Percentiles rank a stretch among this genome's conserved stretches.
Evolutionary conservation across 2,329 filamentous ascomycete genomes (phyloP).

Genomic region (Leptodontidium sp.): DNA sequence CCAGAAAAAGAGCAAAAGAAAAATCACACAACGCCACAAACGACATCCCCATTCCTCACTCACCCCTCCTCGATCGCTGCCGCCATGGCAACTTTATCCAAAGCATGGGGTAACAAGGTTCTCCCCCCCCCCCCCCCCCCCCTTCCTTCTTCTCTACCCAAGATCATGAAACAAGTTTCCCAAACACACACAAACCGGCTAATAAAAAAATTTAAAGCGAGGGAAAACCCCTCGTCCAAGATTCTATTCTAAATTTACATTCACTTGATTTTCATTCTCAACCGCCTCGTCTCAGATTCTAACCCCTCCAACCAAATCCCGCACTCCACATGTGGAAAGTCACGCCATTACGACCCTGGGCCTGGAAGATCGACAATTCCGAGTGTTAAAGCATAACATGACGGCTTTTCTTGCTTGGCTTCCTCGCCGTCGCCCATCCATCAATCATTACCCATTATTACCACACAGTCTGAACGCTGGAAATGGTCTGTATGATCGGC

Average conservation of each 20-base stretch:
- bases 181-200: slow-evolving; percentile 10
- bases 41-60: neutral
- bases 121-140: neutral
- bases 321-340: neutral
- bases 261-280: slow-evolving; percentile 1
- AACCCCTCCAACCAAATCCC: neutral
- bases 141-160: neutral
- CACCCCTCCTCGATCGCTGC: neutral
- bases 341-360: slow-evolving; percentile 11
- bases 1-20: neutral
- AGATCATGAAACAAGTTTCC: slow-evolving; percentile 34
- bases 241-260: neutral
- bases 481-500: too few relatives aligned
- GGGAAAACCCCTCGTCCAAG: too few relatives aligned
- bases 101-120: slow-evolving; percentile 34
- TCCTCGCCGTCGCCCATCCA: too few relatives aligned
- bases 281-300: slow-evolving; percentile 18
- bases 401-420: neutral
- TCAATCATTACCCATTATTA: neutral
- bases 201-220: neutral
- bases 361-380: slow-evolving; percentile 17
- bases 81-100: slow-evolving; percentile 19
- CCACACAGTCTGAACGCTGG: neutral
- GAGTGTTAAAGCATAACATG: slow-evolving; percentile 10
- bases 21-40: slow-evolving; percentile 22